These are phyloP conservation scores for Clitopilus hobsonii DNA, from an alignment of 768 basidiomycete species.

Conservation along the genomic window DNA sequence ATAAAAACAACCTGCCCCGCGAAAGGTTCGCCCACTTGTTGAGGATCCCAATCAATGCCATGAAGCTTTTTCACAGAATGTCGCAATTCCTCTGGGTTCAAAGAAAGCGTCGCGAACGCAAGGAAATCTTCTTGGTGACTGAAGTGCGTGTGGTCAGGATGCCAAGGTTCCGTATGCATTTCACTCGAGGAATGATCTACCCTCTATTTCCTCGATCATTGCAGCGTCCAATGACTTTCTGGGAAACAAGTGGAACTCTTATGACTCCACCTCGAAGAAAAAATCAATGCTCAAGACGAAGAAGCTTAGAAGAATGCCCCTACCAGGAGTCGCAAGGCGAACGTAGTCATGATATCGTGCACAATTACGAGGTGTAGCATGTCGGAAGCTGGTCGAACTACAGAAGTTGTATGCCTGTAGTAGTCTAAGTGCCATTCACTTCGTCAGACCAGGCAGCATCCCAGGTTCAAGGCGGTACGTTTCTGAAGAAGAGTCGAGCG, in stretches of 20 bases:
- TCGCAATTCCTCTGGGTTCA: conserved; percentile 72
- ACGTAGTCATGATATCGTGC: conserved; percentile 68
- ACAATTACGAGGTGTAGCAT: neutral
- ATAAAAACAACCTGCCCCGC: conserved; percentile 79
- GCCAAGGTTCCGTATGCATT: conserved; percentile 3
- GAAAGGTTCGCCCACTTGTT: conserved; percentile 44
- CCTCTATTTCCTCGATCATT: conserved; percentile 73
- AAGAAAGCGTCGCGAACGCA: conserved; percentile 67
- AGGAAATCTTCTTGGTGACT: conserved; percentile 92
- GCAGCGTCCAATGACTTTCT: conserved; percentile 74
- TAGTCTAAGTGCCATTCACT: conserved; percentile 23
- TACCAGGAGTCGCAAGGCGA: conserved; percentile 43
- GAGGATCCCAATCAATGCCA: conserved; percentile 71
- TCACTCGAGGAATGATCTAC: conserved; percentile 26
- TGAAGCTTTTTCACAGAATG: conserved; percentile 57
- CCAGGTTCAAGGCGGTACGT: conserved; percentile 3
- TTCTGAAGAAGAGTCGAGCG: neutral
- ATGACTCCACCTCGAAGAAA: conserved; percentile 52
- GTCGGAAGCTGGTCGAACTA: conserved; percentile 2
- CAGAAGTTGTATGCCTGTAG: conserved; percentile 11
- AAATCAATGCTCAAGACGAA: conserved; percentile 7
- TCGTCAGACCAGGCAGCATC: conserved; percentile 15
- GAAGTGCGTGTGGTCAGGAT: conserved; percentile 1
- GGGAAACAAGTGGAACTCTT: conserved; percentile 68
- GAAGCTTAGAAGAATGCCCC: neutral